phyloP scores from a whole-genome alignment of 352 stramenopile species.

The Pseudoperonospora humuli region DNA sequence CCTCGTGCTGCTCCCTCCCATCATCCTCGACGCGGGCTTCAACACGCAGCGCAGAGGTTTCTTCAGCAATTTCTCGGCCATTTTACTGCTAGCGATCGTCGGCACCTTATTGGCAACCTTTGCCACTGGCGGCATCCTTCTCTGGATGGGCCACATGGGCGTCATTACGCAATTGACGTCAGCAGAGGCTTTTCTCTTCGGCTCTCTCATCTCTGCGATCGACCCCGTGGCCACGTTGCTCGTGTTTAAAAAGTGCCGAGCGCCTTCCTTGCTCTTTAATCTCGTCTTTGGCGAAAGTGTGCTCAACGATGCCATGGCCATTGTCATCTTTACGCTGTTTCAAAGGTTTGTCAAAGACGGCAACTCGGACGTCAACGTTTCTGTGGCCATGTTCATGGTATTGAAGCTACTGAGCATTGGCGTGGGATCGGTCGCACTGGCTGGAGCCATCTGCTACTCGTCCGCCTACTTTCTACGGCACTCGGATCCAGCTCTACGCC shows the following conservation, averaged over 20 bases:
- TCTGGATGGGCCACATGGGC: conserved; percentile 33
- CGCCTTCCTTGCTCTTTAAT: conserved; percentile 85
- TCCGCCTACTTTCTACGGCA: conserved; percentile 49
- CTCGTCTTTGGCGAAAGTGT: conserved; percentile 90
- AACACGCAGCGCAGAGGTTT: conserved; percentile 58
- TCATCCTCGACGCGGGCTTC: conserved; percentile 61
- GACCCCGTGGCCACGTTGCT: conserved; percentile 88
- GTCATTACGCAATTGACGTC: conserved; percentile 62
- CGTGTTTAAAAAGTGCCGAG: conserved; percentile 83
- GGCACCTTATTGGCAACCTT: conserved; percentile 47
- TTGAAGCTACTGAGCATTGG: conserved; percentile 41
- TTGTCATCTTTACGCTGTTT: conserved; percentile 76
- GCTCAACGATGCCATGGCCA: conserved; percentile 86
- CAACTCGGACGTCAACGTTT: conserved; percentile 31
- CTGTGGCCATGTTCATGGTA: conserved; percentile 30
- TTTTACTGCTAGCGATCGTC: conserved; percentile 36
- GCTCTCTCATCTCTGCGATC: conserved; percentile 87
- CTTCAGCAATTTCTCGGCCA: conserved; percentile 41
- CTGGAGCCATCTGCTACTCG: conserved; percentile 45
- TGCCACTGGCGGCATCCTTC: conserved; percentile 37
- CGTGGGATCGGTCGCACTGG: conserved; percentile 39
- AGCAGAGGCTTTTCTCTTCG: conserved; percentile 85
- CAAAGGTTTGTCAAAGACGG: conserved; percentile 49
- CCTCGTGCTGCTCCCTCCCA: conserved; percentile 48
- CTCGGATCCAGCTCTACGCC: conserved; percentile 35